A percentile compares a stretch with the other conserved stretches of the same genome.
Conservation (phyloP, 257 asterid species). For the Linaria vulgaris region DNA sequence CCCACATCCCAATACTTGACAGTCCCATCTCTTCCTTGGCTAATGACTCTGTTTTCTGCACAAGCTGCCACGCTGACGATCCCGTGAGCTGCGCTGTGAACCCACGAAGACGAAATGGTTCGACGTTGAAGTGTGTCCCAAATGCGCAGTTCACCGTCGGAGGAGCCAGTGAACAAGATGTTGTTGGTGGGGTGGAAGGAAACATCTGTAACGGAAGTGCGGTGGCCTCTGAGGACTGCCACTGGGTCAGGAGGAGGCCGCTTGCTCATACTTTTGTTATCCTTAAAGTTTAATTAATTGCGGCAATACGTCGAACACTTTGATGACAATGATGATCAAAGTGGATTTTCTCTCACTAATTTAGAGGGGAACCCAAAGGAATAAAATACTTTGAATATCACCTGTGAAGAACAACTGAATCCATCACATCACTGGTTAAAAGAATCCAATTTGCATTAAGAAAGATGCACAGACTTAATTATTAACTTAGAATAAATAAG, state of each 20-base stretch:
- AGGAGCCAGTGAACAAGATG: slow-evolving; percentile 68
- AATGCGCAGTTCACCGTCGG: slow-evolving; percentile 88
- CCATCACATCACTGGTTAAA: too few relatives aligned
- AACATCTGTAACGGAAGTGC: slow-evolving; percentile 79
- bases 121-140: slow-evolving; percentile 85
- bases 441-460: too few relatives aligned
- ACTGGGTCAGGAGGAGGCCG: slow-evolving; percentile 89
- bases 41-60: slow-evolving; percentile 63
- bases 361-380: too few relatives aligned
- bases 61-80: slow-evolving; percentile 57
- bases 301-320: slow-evolving; percentile 47
- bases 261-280: slow-evolving; percentile 65
- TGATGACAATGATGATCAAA: neutral
- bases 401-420: too few relatives aligned
- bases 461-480: too few relatives aligned
- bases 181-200: slow-evolving; percentile 74
- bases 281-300: slow-evolving; percentile 20
- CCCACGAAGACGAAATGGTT: slow-evolving; percentile 82
- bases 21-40: slow-evolving; percentile 94
- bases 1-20: slow-evolving; percentile 83
- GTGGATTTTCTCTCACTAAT: too few relatives aligned
- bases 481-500: too few relatives aligned
- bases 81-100: slow-evolving; percentile 91
- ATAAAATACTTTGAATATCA: too few relatives aligned
- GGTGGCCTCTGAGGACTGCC: slow-evolving; percentile 92